Evolutionary conservation across 2,329 filamentous ascomycete genomes (phyloP).

Genomic region (Ceratocystis cacaofunesta): DNA sequence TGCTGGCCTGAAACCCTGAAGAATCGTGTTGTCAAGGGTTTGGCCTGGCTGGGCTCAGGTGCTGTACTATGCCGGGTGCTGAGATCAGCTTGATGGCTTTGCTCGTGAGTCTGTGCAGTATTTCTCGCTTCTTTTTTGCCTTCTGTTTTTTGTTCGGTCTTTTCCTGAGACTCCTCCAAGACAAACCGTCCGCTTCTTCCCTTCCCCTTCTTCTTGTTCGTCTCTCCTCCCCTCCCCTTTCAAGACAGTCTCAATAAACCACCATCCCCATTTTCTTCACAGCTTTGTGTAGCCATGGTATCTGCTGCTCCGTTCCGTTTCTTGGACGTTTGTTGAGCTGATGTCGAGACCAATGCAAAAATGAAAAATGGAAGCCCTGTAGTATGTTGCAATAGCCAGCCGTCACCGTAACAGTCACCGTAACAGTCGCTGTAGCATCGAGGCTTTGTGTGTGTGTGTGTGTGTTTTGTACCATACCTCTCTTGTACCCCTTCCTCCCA

Average conservation of each 20-base stretch:
- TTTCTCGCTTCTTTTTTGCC: background rate
- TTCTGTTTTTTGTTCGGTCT: background rate
- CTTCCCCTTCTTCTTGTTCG: background rate
- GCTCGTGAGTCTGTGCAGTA: background rate
- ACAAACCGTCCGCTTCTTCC: background rate
- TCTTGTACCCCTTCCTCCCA: too few relatives aligned
- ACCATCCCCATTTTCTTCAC: background rate
- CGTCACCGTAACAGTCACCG: too few relatives aligned
- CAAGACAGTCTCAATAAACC: slow-evolving; percentile 1
- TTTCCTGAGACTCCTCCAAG: background rate
- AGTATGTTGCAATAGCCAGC: too few relatives aligned
- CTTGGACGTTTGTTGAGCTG: background rate
- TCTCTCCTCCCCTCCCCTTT: background rate
- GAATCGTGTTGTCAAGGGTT: background rate
- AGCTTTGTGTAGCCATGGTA: background rate
- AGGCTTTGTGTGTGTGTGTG: too few relatives aligned
- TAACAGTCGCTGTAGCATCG: background rate
- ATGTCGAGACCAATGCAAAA: background rate
- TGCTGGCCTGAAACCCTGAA: background rate
- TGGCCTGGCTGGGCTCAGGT: background rate
- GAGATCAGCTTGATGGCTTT: background rate
- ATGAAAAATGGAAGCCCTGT: too few relatives aligned
- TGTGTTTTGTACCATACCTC: too few relatives aligned
- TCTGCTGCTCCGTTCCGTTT: background rate
- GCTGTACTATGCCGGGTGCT: background rate